Base-by-base conservation (phyloP, 306 rosid species). In the Pterocarpus santalinus region DNA sequence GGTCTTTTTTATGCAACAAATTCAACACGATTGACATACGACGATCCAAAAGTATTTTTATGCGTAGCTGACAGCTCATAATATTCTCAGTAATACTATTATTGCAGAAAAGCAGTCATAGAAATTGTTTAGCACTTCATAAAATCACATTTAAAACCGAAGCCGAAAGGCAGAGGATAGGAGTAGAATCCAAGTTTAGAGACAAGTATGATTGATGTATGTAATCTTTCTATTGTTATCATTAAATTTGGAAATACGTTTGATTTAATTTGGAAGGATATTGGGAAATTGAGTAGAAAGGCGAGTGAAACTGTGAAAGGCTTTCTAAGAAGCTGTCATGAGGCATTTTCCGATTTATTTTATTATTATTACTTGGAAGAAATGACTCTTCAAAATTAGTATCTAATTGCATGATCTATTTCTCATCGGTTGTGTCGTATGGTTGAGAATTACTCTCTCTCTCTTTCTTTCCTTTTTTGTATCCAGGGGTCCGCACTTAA, bases 21-120 rank as follows among this genome's bases (percentile, higher is more conserved):
- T 46, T 65, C 14, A 53, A 57, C 65, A 5, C 22, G 39, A 44
- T 44, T 39, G 44, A 32, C 15, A 52, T 16, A 44, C 2, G 43
- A 9, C 28, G 41, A 77, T 65, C 22, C 28, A 67, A 58, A 43
- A 68, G 69, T 14, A 32, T 28, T 67, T 60, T 47, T n/a, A 60
- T 16, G 52, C 39, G 60, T 47, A 60, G 46, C 4, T 35, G 72
- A 71, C 83, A 47, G 53, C 78, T 71, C 83, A 62, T 72, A 51
- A 62, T 71, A 43, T 71, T 72, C 73, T 72, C 39, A 34, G 8
- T 69, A 66, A 69, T 46, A 11, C 32, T 56, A 56, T 35, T 78
- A 51, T 13, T 14, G 34, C 14, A 30, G 13, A 61, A 57, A 67
- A 55, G 58, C 75, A 55, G 38, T 66, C 32, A 69, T 8, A 47